phyloP scores from a whole-genome alignment of 768 basidiomycete genomes.

The Leccinum rimulosum region DNA sequence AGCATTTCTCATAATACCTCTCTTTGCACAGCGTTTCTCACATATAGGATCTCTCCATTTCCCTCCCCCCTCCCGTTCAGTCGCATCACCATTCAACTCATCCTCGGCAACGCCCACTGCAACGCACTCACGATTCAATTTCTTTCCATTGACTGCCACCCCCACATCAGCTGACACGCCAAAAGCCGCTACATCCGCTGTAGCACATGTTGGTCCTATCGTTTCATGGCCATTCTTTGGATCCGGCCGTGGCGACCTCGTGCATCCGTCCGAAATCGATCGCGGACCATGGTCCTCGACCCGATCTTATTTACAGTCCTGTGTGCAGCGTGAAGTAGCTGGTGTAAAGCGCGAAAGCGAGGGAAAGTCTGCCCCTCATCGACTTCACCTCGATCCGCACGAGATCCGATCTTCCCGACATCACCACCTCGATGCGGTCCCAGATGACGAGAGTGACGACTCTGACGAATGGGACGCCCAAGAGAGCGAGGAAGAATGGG shows the following conservation, averaged over 20 bases:
- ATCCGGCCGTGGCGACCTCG: constrained; percentile 71
- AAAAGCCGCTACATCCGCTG: background rate
- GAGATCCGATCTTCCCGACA: constrained; percentile 71
- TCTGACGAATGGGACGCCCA: constrained; percentile 78
- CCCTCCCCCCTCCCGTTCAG: constrained; percentile 8
- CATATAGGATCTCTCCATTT: constrained; percentile 74
- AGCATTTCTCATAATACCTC: constrained; percentile 63
- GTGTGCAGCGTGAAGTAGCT: constrained; percentile 65
- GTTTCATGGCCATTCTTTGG: constrained; percentile 93
- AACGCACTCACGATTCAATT: constrained; percentile 14
- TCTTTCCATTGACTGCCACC: constrained; percentile 18
- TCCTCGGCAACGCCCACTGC: constrained; percentile 29
- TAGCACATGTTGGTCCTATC: constrained; percentile 55
- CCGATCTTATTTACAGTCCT: constrained; percentile 59
- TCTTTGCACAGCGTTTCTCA: constrained; percentile 76
- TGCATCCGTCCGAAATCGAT: constrained; percentile 65
- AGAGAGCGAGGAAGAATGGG: constrained; percentile 77
- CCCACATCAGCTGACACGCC: constrained; percentile 9
- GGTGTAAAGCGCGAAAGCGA: constrained; percentile 78
- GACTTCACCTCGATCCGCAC: constrained; percentile 77
- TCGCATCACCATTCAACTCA: constrained; percentile 21
- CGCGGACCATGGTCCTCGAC: constrained; percentile 77
- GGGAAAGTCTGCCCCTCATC: constrained; percentile 72
- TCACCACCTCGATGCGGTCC: constrained; percentile 63
- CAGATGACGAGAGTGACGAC: constrained; percentile 72